A percentile compares a stretch with the other conserved stretches of the same genome.
These are phyloP conservation scores for Lathyrus aphaca DNA, from an alignment of 306 rosid genomes.

Conservation along the genomic window DNA sequence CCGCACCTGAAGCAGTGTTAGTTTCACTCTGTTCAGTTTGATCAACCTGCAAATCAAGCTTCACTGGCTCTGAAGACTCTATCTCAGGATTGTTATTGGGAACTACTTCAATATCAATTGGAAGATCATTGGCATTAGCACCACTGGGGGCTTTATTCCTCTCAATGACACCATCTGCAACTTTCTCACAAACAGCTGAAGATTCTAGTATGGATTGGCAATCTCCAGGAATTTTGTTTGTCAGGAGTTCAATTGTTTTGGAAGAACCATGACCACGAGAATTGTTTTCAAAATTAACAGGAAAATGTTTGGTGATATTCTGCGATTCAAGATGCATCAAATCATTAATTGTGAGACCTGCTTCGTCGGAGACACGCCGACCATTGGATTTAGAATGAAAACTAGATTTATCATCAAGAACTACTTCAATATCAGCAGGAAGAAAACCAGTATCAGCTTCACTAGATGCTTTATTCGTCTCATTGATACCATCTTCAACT, in stretches of 20 bases:
- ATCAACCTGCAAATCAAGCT: slow-evolving; percentile 49
- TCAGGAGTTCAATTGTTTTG: slow-evolving; percentile 19
- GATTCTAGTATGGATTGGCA: slow-evolving; percentile 35
- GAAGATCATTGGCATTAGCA: slow-evolving; percentile 22
- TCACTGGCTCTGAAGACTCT: slow-evolving; percentile 40
- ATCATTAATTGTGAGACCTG: slow-evolving; percentile 21
- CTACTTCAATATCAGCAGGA: slow-evolving; percentile 31
- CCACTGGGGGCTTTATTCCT: slow-evolving; percentile 26
- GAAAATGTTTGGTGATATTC: slow-evolving; percentile 25
- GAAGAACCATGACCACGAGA: slow-evolving; percentile 29
- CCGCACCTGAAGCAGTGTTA: slow-evolving; percentile 43
- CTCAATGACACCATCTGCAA: slow-evolving; percentile 32
- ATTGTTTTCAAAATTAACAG: slow-evolving; percentile 34
- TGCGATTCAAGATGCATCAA: slow-evolving; percentile 34
- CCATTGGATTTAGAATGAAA: slow-evolving; percentile 23
- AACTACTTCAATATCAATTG: slow-evolving; percentile 19
- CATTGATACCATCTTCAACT: slow-evolving; percentile 28
- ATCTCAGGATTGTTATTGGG: slow-evolving; percentile 23
- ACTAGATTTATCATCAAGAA: slow-evolving; percentile 17
- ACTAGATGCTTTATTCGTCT: slow-evolving; percentile 29
- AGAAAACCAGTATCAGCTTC: slow-evolving; percentile 18
- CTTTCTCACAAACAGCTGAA: slow-evolving; percentile 34
- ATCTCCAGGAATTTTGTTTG: slow-evolving; percentile 41
- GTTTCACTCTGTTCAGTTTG: slow-evolving; percentile 36
- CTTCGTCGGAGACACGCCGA: slow-evolving; percentile 39